Base-by-base conservation (phyloP, 352 stramenopile genomes). In the Globisporangium apiculatum region DNA sequence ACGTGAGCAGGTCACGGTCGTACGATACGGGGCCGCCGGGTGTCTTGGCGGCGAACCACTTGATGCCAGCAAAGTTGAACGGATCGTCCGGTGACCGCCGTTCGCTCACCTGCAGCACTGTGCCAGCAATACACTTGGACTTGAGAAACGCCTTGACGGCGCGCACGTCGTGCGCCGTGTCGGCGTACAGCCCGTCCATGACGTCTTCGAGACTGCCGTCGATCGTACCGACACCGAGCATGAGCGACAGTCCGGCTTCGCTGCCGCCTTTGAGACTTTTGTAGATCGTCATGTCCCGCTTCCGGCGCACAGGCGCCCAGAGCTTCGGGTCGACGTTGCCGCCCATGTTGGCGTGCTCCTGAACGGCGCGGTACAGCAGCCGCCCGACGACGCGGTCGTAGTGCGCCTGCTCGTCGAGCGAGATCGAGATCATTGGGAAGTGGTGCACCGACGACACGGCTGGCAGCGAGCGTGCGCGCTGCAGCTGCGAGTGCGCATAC, bases 51-150 rank as follows among this genome's bases (percentile, higher is more conserved):
- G 70, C 67, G 24, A 73, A 69, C 73, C 71, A 82, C 55, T 79
- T 79, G 61, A 82, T 77, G n/a, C 73, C 73, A 3, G 70, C 68
- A 47, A 79, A 82, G 41, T 62, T 63, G 51, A 67, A 82, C 31
- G 73, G 73, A 14, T 64, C 63, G 2, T 77, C 57, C 0, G 59
- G 15, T 10, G 57, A 69, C 6, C 66, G 65, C 5, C 63, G 60
- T 61, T 77, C 62, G 24, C 64, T 67, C 0, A 64, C 68, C 37
- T 68, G 63, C 15, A 82, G 53, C 12, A 79, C 59, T 1, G 56
- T 60, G 9, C 58, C 70, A 31, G 71, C 73, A 10, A 72, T 61
- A 8, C 76, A 46, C 40, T 69, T 58, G 58, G 73, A 68, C 11
- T 72, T 65, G 8, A 77, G 55, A n/a, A 77, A 50, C n/a, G 67